Evolutionary conservation across 1,284 basidiomycete genomes (phyloP).

Genomic region (Ustilago trichophora): DNA sequence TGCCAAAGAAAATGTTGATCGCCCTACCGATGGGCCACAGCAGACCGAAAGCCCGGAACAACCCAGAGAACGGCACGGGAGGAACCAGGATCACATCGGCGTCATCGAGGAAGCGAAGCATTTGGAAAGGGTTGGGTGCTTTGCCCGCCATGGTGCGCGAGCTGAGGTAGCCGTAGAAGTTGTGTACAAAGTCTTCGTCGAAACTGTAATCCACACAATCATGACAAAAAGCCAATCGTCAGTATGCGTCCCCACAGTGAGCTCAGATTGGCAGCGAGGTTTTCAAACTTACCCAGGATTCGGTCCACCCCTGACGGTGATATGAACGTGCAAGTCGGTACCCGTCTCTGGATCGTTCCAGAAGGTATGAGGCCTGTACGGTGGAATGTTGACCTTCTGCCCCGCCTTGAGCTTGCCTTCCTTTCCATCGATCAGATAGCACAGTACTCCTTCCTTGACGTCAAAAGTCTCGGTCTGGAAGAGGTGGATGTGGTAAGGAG

Average conservation of each 20-base stretch:
- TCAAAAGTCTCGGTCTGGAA: slow-evolving; percentile 64
- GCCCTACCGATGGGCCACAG: slow-evolving; percentile 33
- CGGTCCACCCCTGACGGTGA: slow-evolving; percentile 61
- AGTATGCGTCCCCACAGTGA: too few relatives aligned
- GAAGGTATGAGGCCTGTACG: slow-evolving; percentile 64
- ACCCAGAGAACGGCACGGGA: slow-evolving; percentile 50
- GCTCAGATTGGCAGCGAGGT: too few relatives aligned
- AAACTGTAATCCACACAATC: slow-evolving; percentile 42
- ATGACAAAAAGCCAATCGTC: too few relatives aligned
- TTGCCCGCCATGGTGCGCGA: slow-evolving; percentile 50
- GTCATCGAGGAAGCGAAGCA: slow-evolving; percentile 62
- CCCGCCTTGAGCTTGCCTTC: slow-evolving; percentile 58
- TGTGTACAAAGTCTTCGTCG: slow-evolving; percentile 64
- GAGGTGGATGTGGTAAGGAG: slow-evolving; percentile 64
- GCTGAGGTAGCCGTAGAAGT: slow-evolving; percentile 63
- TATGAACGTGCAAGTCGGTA: slow-evolving; percentile 62
- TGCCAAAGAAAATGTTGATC: slow-evolving; percentile 36
- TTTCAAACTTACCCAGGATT: slow-evolving; percentile 49
- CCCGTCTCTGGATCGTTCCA: slow-evolving; percentile 58
- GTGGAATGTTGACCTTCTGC: slow-evolving; percentile 58
- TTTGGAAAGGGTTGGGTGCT: slow-evolving; percentile 60
- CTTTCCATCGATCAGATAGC: slow-evolving; percentile 65
- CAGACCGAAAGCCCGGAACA: slow-evolving; percentile 46
- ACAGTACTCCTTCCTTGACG: slow-evolving; percentile 59
- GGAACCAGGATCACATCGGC: slow-evolving; percentile 64